Conservation (phyloP, 1,284 basidiomycete species). For the Cystodermella granulosa region DNA sequence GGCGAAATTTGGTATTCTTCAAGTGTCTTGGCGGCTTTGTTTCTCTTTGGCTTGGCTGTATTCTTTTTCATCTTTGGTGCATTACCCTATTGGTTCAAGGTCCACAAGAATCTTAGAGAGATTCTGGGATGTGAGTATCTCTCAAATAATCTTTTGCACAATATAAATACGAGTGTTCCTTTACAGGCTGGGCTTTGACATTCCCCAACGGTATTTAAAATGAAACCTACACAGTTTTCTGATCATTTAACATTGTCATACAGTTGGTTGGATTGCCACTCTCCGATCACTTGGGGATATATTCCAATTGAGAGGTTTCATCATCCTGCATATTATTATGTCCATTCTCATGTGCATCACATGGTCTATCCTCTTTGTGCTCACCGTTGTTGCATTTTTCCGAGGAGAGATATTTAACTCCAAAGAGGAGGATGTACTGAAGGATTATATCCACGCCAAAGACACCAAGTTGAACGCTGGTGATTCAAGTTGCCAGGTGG, state of each 20-base stretch:
- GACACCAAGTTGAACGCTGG: too few species aligned
- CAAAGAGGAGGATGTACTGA: constrained; percentile 43
- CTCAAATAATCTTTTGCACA: constrained; percentile 2
- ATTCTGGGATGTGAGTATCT: constrained; percentile 46
- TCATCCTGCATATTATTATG: constrained; percentile 40
- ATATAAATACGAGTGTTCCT: constrained; percentile 1
- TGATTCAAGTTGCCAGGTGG: too few species aligned
- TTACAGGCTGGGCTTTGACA: constrained; percentile 47
- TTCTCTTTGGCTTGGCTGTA: constrained; percentile 47
- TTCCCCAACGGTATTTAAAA: constrained; percentile 43
- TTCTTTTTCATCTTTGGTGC: constrained; percentile 47
- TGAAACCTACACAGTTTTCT: too few species aligned
- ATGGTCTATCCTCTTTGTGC: constrained; percentile 40
- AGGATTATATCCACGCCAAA: too few species aligned
- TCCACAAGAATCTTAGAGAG: constrained; percentile 45
- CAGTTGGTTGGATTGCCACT: constrained; percentile 47
- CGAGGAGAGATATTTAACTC: constrained; percentile 46
- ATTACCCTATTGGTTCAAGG: constrained; percentile 48
- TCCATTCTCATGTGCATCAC: constrained; percentile 36
- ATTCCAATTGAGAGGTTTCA: constrained; percentile 40
- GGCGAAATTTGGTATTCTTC: constrained; percentile 48
- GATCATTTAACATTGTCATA: too few species aligned
- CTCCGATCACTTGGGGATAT: constrained; percentile 41
- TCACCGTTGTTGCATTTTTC: constrained; percentile 43
- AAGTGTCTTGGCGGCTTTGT: constrained; percentile 38